Base-by-base conservation (phyloP, 2,329 filamentous ascomycete genomes). In the Cercospora sp. region DNA sequence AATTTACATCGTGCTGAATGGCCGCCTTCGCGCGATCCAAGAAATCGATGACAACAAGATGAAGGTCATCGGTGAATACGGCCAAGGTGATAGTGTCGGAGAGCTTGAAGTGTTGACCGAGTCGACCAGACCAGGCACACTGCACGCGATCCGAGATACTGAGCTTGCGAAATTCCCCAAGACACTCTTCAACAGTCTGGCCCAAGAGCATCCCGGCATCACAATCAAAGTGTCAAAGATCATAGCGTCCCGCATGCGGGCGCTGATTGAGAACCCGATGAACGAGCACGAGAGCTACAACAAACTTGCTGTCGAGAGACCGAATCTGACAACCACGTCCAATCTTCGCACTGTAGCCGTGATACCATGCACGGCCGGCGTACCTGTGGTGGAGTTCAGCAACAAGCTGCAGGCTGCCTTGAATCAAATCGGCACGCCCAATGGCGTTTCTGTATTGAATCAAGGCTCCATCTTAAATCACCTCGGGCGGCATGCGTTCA, bases 181-280 rank as follows among this genome's bases (percentile, higher is more conserved):
- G 67, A 97, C 93, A 0, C 82, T 99, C 0, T 99, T 99, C 84
- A 99, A 99, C 83, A 99, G 95, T 76, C 87, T 99, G 63, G 95
- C 95, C 0, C 91, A 97, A 77, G 95, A 99, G 76, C 95, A 99
- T 76, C 95, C 95, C 5, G 96, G 93, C 53, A 99, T 99, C 76
- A 98, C 95, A 0, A 98, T 99, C 79, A 97, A 98, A 80, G 96
- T 99, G 30, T 98, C 95, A 1, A 99, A 98, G 79, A 95, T 99
- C 73, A 97, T 99, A 75, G 95, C 95, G 0, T 93, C 94, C 39
- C 89, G 95, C 3, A 98, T 99, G 95, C 87, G 94, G 69, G 87
- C 92, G 51, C 81, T 97, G 45, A 88, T 98, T 20, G 93, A 98
- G 73, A 90, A 94, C 74, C 91, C 93, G 1, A 81, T 92, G 16